Base-by-base conservation (phyloP, 805 yeast genomes). In the Cyberlindnera petersonii region DNA sequence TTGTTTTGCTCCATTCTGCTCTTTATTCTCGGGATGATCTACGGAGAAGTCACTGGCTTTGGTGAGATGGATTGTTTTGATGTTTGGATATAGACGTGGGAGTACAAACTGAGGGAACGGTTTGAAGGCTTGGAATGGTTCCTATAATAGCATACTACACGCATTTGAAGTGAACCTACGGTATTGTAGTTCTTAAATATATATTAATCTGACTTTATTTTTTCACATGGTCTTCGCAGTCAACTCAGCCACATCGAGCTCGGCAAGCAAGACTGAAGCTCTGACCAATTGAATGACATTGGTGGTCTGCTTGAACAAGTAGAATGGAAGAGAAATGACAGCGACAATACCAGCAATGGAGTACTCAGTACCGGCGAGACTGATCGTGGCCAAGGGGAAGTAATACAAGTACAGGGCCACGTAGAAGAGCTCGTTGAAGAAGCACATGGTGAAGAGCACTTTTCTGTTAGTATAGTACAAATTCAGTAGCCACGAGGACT, bases 341-440 rank as follows among this genome's bases (percentile, higher is more conserved):
- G 74, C 74, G 50, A 81, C 55, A 31, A 74, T 55, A 15, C 84
- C 75, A 15, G 86, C 87, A 52, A 77, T 62, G 63, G 82, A 77
- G 50, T 73, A 68, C 2, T 65, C 65, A 7, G 56, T 32, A n/a
- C 48, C 64, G 50, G 39, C 53, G 40, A 52, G 34, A 4, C 55
- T 55, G 51, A 47, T 64, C 59, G 38, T 43, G 26, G 37, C 42
- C 20, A 58, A 24, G 18, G 58, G 60, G 60, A 86, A 88, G 47
- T 82, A 75, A 58, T 75, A 77, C 59, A 91, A 70, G 61, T 93
- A 93, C 34, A 89, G 60, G 2, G 95, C 96, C 58, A 89, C 84
- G 59, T 86, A 94, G 61, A 93, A 94, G 37, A 87, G 63, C 67
- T 93, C 99, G 64, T 93, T 93, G 46, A 89, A 84, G 19, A 93